These are phyloP conservation scores for Paecilomyces niveus DNA, from an alignment of 2,329 filamentous ascomycete species.

Conservation along the genomic window DNA sequence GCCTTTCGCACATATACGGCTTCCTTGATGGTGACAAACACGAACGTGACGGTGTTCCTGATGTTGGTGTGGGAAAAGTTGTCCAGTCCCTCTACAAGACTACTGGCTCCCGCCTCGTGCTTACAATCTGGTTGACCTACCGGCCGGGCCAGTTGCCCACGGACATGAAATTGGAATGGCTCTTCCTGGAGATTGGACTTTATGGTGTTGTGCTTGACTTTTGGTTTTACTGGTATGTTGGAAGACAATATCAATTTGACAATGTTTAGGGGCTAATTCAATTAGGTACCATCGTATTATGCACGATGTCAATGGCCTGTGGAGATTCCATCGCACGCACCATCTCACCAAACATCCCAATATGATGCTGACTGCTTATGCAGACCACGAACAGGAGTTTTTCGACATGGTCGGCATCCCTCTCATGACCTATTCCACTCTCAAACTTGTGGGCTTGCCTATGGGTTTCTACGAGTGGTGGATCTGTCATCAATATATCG, in stretches of 20 bases:
- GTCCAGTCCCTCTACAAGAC: no score
- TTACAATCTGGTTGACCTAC: no score
- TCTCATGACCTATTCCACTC: neutral
- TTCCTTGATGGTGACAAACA: no score
- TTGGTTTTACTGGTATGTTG: neutral
- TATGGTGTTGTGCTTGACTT: neutral
- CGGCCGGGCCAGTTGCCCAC: neutral
- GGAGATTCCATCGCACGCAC: neutral
- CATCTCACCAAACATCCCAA: neutral
- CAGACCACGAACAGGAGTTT: neutral
- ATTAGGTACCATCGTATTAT: no score
- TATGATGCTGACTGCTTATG: neutral
- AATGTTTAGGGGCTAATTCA: neutral
- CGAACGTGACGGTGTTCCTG: no score
- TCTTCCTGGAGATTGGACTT: neutral
- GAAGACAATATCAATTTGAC: neutral
- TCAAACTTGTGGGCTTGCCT: neutral
- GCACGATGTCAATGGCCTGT: no score
- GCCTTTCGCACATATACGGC: no score
- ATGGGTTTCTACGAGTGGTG: neutral
- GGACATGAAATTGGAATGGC: neutral
- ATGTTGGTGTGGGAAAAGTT: no score
- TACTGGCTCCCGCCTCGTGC: no score
- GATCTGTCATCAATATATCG: no score
- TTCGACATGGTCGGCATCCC: conserved; percentile 7